Evolutionary conservation across 2,329 filamentous ascomycete species (phyloP).

Genomic region (Aspergillus ochraceus): DNA sequence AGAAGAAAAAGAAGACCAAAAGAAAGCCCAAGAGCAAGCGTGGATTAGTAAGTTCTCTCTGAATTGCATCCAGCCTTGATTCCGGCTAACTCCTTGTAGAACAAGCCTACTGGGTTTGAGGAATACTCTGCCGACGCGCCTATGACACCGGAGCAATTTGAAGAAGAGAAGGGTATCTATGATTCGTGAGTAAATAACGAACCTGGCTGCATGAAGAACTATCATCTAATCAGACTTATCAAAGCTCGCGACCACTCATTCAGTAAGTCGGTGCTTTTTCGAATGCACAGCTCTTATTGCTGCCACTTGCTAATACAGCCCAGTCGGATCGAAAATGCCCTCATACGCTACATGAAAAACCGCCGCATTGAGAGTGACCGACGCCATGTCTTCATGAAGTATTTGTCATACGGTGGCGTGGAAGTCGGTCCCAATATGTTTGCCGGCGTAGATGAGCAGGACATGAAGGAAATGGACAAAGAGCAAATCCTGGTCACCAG

Average conservation of each 20-base stretch:
- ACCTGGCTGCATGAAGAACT: neutral
- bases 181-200: conserved; percentile 50
- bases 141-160: conserved; percentile 67
- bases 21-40: conserved; percentile 41
- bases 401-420: conserved; percentile 80
- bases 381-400: conserved; percentile 70
- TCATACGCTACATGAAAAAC: conserved; percentile 75
- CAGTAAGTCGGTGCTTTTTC: conserved; percentile 49
- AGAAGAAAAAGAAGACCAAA: conserved; percentile 39
- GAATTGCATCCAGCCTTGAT: neutral
- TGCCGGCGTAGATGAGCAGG: conserved; percentile 60
- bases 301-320: conserved; percentile 14
- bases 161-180: conserved; percentile 70
- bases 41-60: conserved; percentile 23
- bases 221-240: conserved; percentile 13
- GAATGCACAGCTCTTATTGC: neutral
- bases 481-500: conserved; percentile 65
- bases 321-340: conserved; percentile 80
- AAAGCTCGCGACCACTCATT: conserved; percentile 50
- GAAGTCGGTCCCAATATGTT: conserved; percentile 64
- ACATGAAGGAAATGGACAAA: conserved; percentile 62
- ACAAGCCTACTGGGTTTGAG: conserved; percentile 68
- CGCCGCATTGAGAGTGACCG: conserved; percentile 70
- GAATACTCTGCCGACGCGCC: conserved; percentile 80
- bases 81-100: conserved; percentile 25